Evolutionary conservation across 495 filamentous ascomycete species (phyloP), one percentile per base, ranked within the genome.

Genomic region (Daldinia grandis): DNA sequence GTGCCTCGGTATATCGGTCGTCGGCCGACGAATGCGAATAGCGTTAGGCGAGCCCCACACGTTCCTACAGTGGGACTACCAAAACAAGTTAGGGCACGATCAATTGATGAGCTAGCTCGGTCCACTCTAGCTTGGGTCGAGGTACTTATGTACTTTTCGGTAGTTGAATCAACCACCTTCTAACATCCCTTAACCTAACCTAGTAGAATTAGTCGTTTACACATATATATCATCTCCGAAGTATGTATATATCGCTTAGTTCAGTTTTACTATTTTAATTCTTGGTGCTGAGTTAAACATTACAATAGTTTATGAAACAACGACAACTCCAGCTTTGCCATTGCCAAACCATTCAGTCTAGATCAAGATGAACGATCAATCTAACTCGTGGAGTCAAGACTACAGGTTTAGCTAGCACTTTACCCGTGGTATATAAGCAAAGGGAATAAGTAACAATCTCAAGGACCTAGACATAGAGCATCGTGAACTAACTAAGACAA

Each of bases 1-100:
- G 55, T 71, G 64, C 75, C 75, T 76, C 75, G 75, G 75, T 57
- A 47, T 54, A 64, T 63, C 66, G 61, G 66, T 49, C 64, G 21
- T 44, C 56, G 51, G 56, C 56, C 56, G 56, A 59, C 24, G 5
- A 42, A 2, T 56, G 49, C 57, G 19, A 55, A 61, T 55, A 24
- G 31, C 51, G 69, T 55, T 67, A 67, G 54, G 28, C 14, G 2
- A 66, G 30, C 59, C 71, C 74, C 64, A 66, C 49, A 40, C 3
- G 33, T 17, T 50, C 53, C 21, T 56, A 1, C 30, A 9, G 21
- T 28, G n/a, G 8, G 12, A 24, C 10, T 38, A 38, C 54, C 17
- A 8, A n/a, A 37, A 37, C 3, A 27, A 4, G 54, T 57, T 40
- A 57, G 33, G 31, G 2, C 31, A 9, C 2, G 17, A 25, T 14